Conservation (phyloP, 371 early-diverging fungal genomes). For the Lichtheimia hyalospora region DNA sequence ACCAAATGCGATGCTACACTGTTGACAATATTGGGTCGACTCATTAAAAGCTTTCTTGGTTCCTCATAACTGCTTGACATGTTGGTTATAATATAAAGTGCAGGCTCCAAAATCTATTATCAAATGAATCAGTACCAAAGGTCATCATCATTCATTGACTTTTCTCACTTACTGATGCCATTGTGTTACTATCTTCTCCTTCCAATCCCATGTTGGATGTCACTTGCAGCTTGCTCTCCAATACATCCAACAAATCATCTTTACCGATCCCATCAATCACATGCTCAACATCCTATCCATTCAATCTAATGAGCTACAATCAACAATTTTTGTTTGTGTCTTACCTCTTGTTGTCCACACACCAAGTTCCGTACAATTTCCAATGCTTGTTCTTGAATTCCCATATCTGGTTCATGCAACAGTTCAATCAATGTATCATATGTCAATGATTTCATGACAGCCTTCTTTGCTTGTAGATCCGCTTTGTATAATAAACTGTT, state of each 20-base stretch:
- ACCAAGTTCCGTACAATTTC: constrained; percentile 80
- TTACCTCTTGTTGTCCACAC: constrained; percentile 61
- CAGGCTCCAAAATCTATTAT: constrained; percentile 36
- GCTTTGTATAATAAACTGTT: constrained; percentile 82
- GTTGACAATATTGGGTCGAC: constrained; percentile 53
- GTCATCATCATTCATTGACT: not conserved
- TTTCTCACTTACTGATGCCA: constrained; percentile 21
- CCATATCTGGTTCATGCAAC: constrained; percentile 59
- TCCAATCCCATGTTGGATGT: constrained; percentile 37
- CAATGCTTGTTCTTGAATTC: constrained; percentile 80
- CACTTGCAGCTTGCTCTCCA: constrained; percentile 67
- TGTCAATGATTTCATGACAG: constrained; percentile 70
- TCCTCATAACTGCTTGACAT: constrained; percentile 70
- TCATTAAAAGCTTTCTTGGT: constrained; percentile 70
- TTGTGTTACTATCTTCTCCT: constrained; percentile 22
- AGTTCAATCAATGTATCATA: constrained; percentile 65
- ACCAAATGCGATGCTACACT: constrained; percentile 63
- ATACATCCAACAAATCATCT: constrained; percentile 55
- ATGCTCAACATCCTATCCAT: constrained; percentile 58
- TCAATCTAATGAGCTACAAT: too few relatives aligned
- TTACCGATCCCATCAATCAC: constrained; percentile 75
- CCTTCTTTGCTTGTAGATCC: constrained; percentile 63
- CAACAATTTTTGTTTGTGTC: not conserved
- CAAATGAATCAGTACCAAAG: not conserved
- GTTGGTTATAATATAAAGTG: constrained; percentile 71